These are phyloP conservation scores for Leucosporidium scottii DNA, from an alignment of 768 basidiomycete species.

Conservation along the genomic window DNA sequence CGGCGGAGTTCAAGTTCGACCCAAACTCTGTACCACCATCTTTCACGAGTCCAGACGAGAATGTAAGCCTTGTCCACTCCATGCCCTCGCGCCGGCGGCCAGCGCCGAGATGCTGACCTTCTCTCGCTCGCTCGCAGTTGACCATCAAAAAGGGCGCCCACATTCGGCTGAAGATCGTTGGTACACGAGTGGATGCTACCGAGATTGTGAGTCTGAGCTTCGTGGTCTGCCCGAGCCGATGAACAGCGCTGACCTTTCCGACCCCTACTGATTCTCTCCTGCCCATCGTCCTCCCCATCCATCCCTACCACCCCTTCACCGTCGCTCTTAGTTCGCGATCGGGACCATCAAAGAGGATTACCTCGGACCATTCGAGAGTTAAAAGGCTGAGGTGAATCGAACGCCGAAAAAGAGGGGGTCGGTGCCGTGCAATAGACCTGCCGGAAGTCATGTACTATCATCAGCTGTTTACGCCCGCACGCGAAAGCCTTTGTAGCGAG, in stretches of 20 bases:
- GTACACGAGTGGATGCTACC: constrained; percentile 92
- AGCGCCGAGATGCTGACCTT: not conserved
- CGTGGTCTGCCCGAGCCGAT: no score
- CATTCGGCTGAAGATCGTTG: constrained; percentile 93
- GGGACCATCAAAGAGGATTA: constrained; percentile 90
- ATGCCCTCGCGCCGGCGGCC: no score
- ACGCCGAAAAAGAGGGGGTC: no score
- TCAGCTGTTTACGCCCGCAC: no score
- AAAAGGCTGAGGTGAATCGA: no score
- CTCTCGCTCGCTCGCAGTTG: not conserved
- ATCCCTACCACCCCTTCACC: no score
- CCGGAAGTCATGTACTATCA: no score
- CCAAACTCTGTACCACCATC: constrained; percentile 96
- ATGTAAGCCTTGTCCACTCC: no score
- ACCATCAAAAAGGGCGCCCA: constrained; percentile 81
- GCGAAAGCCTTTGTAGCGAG: no score
- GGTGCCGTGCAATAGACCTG: no score
- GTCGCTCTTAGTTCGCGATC: constrained; percentile 74
- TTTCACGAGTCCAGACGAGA: constrained; percentile 74
- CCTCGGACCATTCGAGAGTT: constrained; percentile 57
- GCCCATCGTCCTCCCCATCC: no score
- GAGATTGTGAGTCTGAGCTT: constrained; percentile 54
- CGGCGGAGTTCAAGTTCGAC: constrained; percentile 88
- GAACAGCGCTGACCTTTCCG: no score
- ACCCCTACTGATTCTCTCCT: not conserved